Base-by-base conservation (phyloP, 805 yeast species). In the Hanseniaspora singularis region DNA sequence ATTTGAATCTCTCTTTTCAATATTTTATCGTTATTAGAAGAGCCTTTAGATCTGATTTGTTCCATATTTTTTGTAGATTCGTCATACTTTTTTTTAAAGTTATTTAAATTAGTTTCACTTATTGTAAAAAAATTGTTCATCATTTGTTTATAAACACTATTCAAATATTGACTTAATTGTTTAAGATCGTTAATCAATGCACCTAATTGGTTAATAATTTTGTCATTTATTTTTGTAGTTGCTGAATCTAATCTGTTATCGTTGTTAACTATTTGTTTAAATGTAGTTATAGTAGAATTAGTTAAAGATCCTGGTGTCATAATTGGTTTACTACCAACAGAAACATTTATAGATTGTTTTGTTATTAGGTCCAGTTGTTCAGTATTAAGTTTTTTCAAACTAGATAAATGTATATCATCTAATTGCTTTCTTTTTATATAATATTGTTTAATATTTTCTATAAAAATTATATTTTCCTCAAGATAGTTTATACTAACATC, bases 241-340 rank as follows among this genome's bases (percentile, higher is more conserved):
- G 34, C 40, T 11, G 16, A 20, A 26, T 44, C 48, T n/a, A 18
- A 8, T n/a, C n/a, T 36, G 30, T 36, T 36, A 24, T 37, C 39
- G 12, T 33, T 39, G 15, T 44, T 44, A 10, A 44, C 33, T 16
- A 44, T 26, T 4, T 37, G 36, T 31, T 39, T 44, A 12, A 44
- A 39, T 14, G 48, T 44, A 11, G 48, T 37, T 8, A 44, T 44
- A 2, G 48, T 37, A 10, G 48, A 44, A 31, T 37, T 44, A 59
- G 92, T 97, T 41, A 89, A 67, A 0, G 96, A 86, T 0, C 99
- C 98, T 0, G 98, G 97, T 0, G 99, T 92, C 36, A 84, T 74
- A 34, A 77, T 73, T 0, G 99, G 98, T 15, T 74, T 74, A 51
- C 85, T 95, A 22, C 99, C 99, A 2, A 92, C 98, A 37, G 88